These are phyloP conservation scores for Phanerodontia chrysosporium DNA, from an alignment of 768 basidiomycete genomes.

Conservation along the genomic window DNA sequence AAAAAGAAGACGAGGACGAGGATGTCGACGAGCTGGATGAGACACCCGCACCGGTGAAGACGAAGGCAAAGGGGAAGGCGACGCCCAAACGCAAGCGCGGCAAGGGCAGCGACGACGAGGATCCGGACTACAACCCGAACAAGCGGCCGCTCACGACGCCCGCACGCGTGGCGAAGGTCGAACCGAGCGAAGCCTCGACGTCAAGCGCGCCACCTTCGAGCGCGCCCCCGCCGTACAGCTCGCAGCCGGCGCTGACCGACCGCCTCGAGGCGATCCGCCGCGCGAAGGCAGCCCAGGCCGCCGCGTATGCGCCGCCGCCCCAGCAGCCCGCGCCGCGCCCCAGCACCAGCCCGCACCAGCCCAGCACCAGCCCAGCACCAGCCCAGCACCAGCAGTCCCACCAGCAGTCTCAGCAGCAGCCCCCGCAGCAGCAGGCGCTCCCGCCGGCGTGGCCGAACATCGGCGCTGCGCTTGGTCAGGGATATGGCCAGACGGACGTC, in stretches of 20 bases:
- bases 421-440: not conserved
- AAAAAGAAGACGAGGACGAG: not conserved
- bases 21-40: not conserved
- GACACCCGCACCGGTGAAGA: not conserved
- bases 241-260: not conserved
- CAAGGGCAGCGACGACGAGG: not conserved
- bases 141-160: not conserved
- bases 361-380: no score
- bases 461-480: not conserved
- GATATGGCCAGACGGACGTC: not conserved
- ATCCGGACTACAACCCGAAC: not conserved
- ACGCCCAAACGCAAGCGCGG: slow-evolving; percentile 3
- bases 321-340: not conserved
- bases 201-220: no score
- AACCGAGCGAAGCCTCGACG: not conserved
- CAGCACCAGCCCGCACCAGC: not conserved
- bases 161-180: not conserved
- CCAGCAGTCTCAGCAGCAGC: not conserved
- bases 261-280: not conserved
- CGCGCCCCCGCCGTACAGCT: not conserved
- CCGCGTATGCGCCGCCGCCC: not conserved
- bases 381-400: not conserved
- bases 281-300: not conserved
- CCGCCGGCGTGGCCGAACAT: not conserved
- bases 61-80: not conserved